phyloP scores from a whole-genome alignment of 495 filamentous ascomycete genomes.

The Tuber indicum region DNA sequence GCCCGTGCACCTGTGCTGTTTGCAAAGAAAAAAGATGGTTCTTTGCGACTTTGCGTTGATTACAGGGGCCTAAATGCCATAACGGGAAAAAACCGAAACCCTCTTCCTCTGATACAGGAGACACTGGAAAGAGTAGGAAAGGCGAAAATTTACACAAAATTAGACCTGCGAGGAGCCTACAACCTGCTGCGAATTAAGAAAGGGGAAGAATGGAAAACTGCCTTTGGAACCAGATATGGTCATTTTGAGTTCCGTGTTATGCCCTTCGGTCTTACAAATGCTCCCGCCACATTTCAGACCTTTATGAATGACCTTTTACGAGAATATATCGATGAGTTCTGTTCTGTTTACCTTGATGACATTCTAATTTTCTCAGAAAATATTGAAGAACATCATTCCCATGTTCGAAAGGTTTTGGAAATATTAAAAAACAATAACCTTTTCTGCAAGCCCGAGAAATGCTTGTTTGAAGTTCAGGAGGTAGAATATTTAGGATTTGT shows the following conservation, averaged over 20 bases:
- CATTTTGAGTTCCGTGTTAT: constrained; percentile 12
- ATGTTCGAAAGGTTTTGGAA: no score
- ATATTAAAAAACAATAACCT: no score
- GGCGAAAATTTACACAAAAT: constrained; percentile 15
- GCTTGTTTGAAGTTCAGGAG: no score
- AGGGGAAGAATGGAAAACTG: constrained; percentile 43
- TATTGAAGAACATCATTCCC: no score
- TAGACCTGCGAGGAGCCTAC: constrained; percentile 13
- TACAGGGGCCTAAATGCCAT: constrained; percentile 30
- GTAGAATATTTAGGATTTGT: no score
- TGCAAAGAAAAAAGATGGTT: constrained; percentile 10
- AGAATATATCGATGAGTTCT: background rate
- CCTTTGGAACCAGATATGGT: constrained; percentile 41
- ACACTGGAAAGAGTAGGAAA: constrained; percentile 5
- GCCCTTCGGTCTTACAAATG: constrained; percentile 12
- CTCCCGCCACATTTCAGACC: constrained; percentile 6
- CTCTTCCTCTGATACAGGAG: constrained; percentile 11
- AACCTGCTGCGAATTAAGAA: constrained; percentile 37
- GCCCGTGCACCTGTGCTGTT: constrained; percentile 16
- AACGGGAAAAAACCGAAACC: constrained; percentile 24
- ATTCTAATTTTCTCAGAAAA: no score
- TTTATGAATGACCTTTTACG: constrained; percentile 3
- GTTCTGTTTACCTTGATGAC: no score
- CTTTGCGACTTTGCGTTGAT: constrained; percentile 10
- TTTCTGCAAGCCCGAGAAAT: no score